These are phyloP conservation scores for Tulasnella sp. DNA, from an alignment of 768 basidiomycete species.

Conservation along the genomic window DNA sequence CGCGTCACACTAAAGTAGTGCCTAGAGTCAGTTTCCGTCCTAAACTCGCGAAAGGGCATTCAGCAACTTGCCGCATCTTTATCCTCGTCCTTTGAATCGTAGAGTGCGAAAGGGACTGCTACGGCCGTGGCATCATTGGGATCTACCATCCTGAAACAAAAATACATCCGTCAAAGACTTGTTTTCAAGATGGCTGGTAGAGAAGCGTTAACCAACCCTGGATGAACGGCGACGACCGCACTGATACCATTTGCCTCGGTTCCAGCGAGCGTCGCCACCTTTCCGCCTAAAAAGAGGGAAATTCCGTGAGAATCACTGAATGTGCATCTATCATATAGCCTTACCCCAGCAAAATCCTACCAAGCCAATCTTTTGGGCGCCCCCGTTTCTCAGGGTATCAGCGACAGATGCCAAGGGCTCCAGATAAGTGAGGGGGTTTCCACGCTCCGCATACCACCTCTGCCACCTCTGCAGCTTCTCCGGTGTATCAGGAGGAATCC, in stretches of 20 bases:
- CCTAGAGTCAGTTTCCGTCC: too few species aligned
- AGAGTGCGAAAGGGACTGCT: slow-evolving; percentile 53
- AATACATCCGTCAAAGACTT: not conserved
- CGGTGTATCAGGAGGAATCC: not conserved
- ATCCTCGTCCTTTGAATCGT: slow-evolving; percentile 58
- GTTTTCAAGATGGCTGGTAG: not conserved
- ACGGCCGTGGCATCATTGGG: slow-evolving; percentile 46
- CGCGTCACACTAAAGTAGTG: not conserved
- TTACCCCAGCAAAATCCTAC: slow-evolving; percentile 55
- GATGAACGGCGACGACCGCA: slow-evolving; percentile 53
- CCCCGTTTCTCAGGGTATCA: slow-evolving; percentile 43
- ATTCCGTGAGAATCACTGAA: not conserved
- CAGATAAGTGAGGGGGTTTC: not conserved
- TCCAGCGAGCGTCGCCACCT: slow-evolving; percentile 34
- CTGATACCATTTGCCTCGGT: slow-evolving; percentile 41
- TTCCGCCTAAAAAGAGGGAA: slow-evolving; percentile 48
- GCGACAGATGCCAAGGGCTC: slow-evolving; percentile 44
- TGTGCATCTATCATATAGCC: not conserved
- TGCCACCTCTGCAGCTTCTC: not conserved
- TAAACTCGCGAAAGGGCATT: not conserved
- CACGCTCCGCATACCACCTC: not conserved
- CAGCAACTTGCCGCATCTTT: slow-evolving; percentile 46
- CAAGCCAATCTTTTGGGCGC: slow-evolving; percentile 46
- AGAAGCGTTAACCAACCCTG: slow-evolving; percentile 47
- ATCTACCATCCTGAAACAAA: slow-evolving; percentile 49